Evolutionary conservation across 805 yeast genomes (phyloP), one percentile per base, ranked within the genome.

Genomic region (Candida endomychidarum): DNA sequence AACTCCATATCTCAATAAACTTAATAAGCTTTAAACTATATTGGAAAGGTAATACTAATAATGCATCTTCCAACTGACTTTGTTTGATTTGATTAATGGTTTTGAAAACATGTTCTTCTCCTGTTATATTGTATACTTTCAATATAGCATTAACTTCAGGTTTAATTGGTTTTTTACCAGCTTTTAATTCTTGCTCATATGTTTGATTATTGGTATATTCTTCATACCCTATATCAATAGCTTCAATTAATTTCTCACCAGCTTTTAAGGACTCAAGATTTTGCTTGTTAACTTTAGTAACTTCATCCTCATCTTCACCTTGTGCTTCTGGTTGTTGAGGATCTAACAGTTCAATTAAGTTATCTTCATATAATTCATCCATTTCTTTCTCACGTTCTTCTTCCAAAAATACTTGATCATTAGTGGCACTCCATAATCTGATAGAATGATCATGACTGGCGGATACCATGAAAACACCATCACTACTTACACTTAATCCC

Each of bases 361-460:
- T 85, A n/a, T 78, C 74, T 57, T 93, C 98, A 56, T 90, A 88
- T 41, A 82, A 67, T 60, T 90, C 96, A 59, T 93, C 99, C 77
- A 89, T 72, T 61, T 93, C 99, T 61, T 84, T 86, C 59, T 93
- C 99, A 43, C 93, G 75, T 66, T 93, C 99, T 70, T 93, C 99
- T 61, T 93, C 97, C 45, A 93, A 65, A 58, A 93, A 93, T n/a
- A 93, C 93, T 52, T 91, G 90, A 59, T 93, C 99, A 39, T 86
- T 93, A 4, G 95, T 86, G 59, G 88, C 89, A 44, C 75, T 76
- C 99, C 99, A 93, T n/a, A 90, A 63, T 59, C 99, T 76, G 35
- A 91, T 79, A 54, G 95, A 82, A 57, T 88, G 95, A 60, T 93
- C 99, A 59, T 93, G 99, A 5, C 96, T 82, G 1, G 90, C 83